Evolutionary conservation across 1,139 yeast species (phyloP).

Genomic region (Kodamaea sp.): DNA sequence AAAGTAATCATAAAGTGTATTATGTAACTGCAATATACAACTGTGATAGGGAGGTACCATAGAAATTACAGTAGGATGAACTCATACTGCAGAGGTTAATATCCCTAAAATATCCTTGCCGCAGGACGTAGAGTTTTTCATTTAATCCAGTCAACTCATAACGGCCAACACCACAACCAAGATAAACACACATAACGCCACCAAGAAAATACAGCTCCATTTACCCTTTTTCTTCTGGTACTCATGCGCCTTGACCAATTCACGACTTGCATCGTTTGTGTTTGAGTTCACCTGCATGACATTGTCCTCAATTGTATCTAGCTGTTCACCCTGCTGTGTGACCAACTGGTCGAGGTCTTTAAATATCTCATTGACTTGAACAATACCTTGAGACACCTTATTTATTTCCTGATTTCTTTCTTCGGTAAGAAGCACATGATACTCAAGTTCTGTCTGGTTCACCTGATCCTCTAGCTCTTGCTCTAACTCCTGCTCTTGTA

Average conservation of each 20-base stretch:
- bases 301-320: conserved; percentile 81
- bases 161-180: conserved; percentile 39
- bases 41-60: no score
- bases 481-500: conserved; percentile 31
- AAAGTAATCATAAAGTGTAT: no score
- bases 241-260: conserved; percentile 67
- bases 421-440: conserved; percentile 63
- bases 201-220: conserved; percentile 67
- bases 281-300: conserved; percentile 62
- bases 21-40: no score
- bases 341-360: conserved; percentile 76
- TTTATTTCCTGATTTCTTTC: conserved; percentile 73
- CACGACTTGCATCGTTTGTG: conserved; percentile 67
- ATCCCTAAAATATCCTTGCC: no score
- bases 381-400: conserved; percentile 71
- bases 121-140: no score
- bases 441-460: conserved; percentile 64
- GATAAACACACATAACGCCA: conserved; percentile 39
- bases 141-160: conserved; percentile 22
- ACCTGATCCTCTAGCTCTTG: conserved; percentile 38
- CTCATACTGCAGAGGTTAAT: no score
- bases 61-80: no score
- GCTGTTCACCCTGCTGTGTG: conserved; percentile 77
- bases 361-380: conserved; percentile 80
- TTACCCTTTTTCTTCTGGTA: conserved; percentile 67